A percentile compares a stretch with the other conserved stretches of the same genome.
Evolutionary conservation across 768 basidiomycete species (phyloP).

Genomic region (Kwoniella dejecticola): DNA sequence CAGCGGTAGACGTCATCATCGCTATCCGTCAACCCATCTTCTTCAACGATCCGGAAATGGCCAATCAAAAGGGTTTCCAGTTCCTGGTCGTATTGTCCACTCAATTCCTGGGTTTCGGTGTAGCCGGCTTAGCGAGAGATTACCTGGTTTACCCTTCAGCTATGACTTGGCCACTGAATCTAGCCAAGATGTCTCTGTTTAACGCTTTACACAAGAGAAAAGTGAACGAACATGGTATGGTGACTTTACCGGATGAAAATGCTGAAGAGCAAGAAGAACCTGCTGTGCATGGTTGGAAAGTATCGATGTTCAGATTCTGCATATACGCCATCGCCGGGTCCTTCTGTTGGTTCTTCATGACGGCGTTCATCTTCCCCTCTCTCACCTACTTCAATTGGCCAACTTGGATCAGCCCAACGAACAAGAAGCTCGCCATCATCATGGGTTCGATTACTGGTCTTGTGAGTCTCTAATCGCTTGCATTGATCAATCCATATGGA

Average conservation of each 20-base stretch:
- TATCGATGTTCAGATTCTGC: conserved; percentile 62
- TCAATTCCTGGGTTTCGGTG: conserved; percentile 82
- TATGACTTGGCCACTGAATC: conserved; percentile 12
- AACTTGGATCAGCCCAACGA: conserved; percentile 70
- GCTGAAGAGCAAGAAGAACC: conserved; percentile 3
- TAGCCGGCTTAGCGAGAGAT: conserved; percentile 82
- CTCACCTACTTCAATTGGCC: conserved; percentile 82
- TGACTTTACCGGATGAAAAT: conserved; percentile 1
- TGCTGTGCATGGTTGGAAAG: conserved; percentile 17
- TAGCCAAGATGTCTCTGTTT: conserved; percentile 11
- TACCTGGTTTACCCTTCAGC: conserved; percentile 57
- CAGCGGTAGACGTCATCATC: conserved; percentile 8
- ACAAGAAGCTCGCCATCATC: conserved; percentile 50
- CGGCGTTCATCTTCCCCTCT: conserved; percentile 84
- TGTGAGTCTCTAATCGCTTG: conserved; percentile 14
- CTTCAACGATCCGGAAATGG: conserved; percentile 10
- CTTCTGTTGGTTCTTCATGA: conserved; percentile 84
- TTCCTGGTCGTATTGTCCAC: conserved; percentile 12
- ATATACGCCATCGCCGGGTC: conserved; percentile 64
- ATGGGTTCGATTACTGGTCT: conserved; percentile 51
- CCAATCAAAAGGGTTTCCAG: conserved; percentile 9
- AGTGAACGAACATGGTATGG: conserved; percentile 11
- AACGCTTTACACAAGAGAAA: conserved; percentile 14
- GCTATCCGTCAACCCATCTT: conserved; percentile 8
- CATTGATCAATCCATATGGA: neutral